Conservation (phyloP, 1,139 yeast genomes). For the Saccharomycopsis crataegensis region DNA sequence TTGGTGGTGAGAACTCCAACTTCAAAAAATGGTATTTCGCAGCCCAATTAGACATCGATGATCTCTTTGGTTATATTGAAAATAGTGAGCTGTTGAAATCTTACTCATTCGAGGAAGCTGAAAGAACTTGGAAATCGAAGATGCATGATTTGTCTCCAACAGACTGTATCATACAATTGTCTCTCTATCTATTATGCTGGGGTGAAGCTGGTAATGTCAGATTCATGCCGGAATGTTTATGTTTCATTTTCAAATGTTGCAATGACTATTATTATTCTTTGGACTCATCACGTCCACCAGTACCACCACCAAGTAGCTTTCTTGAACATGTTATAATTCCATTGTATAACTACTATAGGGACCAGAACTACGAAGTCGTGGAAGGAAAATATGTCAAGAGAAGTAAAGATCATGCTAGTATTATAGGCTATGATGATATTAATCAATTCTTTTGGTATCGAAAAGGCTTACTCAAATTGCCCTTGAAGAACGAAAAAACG, state of each 20-base stretch:
- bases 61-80: constrained; percentile 43
- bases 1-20: constrained; percentile 64
- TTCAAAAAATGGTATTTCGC: constrained; percentile 73
- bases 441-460: constrained; percentile 82
- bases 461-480: constrained; percentile 48
- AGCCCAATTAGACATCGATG: constrained; percentile 59
- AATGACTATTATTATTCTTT: constrained; percentile 52
- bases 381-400: constrained; percentile 38
- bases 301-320: constrained; percentile 29
- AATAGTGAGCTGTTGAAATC: constrained; percentile 28
- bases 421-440: constrained; percentile 81
- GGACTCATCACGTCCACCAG: not conserved
- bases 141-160: constrained; percentile 49
- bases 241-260: constrained; percentile 74
- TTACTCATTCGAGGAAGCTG: constrained; percentile 1
- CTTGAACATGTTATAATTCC: constrained; percentile 72
- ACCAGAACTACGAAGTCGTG: constrained; percentile 41
- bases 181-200: constrained; percentile 72
- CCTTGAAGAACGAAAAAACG: constrained; percentile 33
- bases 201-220: constrained; percentile 83
- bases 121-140: constrained; percentile 45
- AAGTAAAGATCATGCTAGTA: constrained; percentile 59
- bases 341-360: constrained; percentile 52
- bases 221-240: constrained; percentile 80
- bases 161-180: constrained; percentile 58